Conservation (phyloP, 2,329 filamentous ascomycete species). For the Xylaria sp. region DNA sequence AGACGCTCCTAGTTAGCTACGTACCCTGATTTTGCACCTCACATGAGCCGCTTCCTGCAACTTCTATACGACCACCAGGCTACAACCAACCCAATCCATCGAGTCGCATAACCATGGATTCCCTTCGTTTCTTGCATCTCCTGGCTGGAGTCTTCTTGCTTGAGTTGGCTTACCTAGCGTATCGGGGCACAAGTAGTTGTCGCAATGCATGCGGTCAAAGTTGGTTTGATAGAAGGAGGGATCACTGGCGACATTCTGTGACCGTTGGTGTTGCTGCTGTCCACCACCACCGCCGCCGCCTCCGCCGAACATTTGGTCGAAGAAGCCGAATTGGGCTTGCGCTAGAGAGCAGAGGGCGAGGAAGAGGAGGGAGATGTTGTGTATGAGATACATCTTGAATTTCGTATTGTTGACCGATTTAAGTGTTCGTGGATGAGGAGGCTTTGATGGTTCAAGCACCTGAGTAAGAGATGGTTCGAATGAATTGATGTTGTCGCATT, state of each 20-base stretch:
- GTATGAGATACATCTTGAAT: constrained; percentile 32
- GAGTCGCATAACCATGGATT: background rate
- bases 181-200: constrained; percentile 89
- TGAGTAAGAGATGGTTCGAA: background rate
- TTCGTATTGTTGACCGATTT: background rate
- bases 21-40: background rate
- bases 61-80: no score
- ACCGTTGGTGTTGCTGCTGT: constrained; percentile 54
- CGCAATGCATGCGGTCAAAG: constrained; percentile 64
- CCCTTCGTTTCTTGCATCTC: background rate
- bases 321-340: constrained; percentile 88
- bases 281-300: constrained; percentile 42
- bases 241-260: constrained; percentile 80
- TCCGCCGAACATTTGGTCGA: constrained; percentile 91
- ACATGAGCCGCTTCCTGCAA: background rate
- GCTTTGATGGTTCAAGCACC: background rate
- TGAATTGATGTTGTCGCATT: background rate
- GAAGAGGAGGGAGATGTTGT: constrained; percentile 40
- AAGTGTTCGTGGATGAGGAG: background rate
- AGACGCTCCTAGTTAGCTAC: constrained; percentile 1
- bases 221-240: constrained; percentile 61
- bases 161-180: constrained; percentile 53
- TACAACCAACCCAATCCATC: background rate
- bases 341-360: constrained; percentile 51
- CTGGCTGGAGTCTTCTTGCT: background rate